These are phyloP conservation scores for Termitomyces heimii DNA, from an alignment of 768 basidiomycete species.

Conservation along the genomic window DNA sequence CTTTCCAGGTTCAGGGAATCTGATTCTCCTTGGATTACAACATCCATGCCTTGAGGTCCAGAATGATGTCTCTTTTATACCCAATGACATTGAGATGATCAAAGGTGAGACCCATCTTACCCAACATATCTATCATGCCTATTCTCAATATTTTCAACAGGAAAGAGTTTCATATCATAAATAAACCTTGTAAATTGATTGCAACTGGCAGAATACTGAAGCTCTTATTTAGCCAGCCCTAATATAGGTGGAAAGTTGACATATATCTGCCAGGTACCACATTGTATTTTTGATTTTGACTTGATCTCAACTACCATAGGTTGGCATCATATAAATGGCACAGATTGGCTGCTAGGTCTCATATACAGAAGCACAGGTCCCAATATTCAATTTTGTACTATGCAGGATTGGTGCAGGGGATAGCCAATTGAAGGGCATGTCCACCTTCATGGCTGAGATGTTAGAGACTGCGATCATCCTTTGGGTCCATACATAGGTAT, in stretches of 20 bases:
- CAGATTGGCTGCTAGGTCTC: constrained; percentile 96
- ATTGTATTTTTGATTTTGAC: not conserved
- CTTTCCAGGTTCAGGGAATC: constrained; percentile 63
- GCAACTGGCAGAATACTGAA: not conserved
- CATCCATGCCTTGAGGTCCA: constrained; percentile 98
- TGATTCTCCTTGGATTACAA: constrained; percentile 78
- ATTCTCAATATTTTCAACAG: constrained; percentile 28
- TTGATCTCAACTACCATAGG: constrained; percentile 25
- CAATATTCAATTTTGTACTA: constrained; percentile 92
- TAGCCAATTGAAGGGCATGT: constrained; percentile 95
- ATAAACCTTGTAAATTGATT: constrained; percentile 30
- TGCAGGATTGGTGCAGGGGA: constrained; percentile 97
- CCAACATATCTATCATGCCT: not conserved
- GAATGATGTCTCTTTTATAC: constrained; percentile 91
- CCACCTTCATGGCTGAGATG: constrained; percentile 99
- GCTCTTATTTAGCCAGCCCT: constrained; percentile 63
- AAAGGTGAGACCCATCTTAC: constrained; percentile 47
- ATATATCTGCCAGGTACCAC: constrained; percentile 79
- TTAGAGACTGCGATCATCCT: constrained; percentile 96
- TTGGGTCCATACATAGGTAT: constrained; percentile 41
- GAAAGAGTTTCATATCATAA: constrained; percentile 94
- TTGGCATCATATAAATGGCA: constrained; percentile 96
- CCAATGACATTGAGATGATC: constrained; percentile 93
- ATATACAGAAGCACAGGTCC: constrained; percentile 77
- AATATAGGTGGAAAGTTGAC: constrained; percentile 99